Evolutionary conservation across 257 asterid genomes (phyloP).

Genomic region (Catharanthus roseus): DNA sequence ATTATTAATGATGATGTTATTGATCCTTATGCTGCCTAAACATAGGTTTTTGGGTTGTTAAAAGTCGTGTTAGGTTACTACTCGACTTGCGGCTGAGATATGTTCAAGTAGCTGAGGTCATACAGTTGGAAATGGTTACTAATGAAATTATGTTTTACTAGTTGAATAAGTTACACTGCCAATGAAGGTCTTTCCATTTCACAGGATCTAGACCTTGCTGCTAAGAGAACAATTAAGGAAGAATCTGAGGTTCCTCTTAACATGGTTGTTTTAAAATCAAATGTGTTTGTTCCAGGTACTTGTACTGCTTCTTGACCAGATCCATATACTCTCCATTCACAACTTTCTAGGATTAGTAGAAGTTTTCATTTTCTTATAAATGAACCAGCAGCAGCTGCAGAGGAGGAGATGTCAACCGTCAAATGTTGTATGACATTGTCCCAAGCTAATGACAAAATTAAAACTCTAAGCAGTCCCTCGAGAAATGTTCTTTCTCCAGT

Average conservation of each 20-base stretch:
- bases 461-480: conserved; percentile 27
- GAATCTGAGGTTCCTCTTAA: conserved; percentile 22
- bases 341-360: conserved; percentile 1
- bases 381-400: conserved; percentile 24
- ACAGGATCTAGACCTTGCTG: conserved; percentile 39
- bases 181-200: not conserved
- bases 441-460: conserved; percentile 25
- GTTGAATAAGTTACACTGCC: not conserved
- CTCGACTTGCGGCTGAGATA: too few relatives aligned
- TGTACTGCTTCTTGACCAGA: not conserved
- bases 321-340: not conserved
- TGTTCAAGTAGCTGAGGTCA: not conserved
- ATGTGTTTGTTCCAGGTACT: conserved; percentile 23
- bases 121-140: not conserved
- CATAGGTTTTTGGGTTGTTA: too few relatives aligned
- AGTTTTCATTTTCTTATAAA: conserved; percentile 21
- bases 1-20: not conserved
- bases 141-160: not conserved
- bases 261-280: conserved; percentile 21
- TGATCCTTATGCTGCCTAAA: too few relatives aligned
- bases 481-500: conserved; percentile 61
- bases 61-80: too few relatives aligned
- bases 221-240: conserved; percentile 26
- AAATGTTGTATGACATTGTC: conserved; percentile 14
- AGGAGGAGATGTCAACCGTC: conserved; percentile 17